Evolutionary conservation across 805 yeast species (phyloP).

Genomic region (Kodamaea lidongshanica): DNA sequence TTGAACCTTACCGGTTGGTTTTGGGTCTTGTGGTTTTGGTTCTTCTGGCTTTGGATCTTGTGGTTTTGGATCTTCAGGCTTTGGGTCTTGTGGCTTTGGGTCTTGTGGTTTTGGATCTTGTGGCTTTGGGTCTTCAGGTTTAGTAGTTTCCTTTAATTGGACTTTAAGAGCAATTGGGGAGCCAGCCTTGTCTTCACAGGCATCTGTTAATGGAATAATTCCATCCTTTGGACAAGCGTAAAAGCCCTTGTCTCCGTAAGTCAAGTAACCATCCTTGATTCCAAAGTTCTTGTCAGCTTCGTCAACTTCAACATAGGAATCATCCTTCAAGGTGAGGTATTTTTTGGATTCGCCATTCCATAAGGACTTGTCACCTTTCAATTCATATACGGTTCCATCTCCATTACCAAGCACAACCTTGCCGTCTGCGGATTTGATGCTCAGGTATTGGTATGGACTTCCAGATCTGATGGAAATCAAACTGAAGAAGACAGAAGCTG

Average conservation of each 20-base stretch:
- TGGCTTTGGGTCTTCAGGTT: constrained; percentile 4
- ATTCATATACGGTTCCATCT: constrained; percentile 12
- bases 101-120: constrained; percentile 6
- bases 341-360: constrained; percentile 13
- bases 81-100: constrained; percentile 6
- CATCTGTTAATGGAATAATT: constrained; percentile 1
- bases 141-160: too few relatives aligned
- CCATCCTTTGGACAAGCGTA: constrained; percentile 10
- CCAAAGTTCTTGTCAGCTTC: constrained; percentile 9
- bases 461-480: too few relatives aligned
- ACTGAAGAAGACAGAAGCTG: too few relatives aligned
- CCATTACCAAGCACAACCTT: constrained; percentile 12
- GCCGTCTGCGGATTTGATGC: too few relatives aligned
- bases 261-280: constrained; percentile 13
- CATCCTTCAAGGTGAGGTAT: constrained; percentile 11
- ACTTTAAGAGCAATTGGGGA: constrained; percentile 9
- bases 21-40: constrained; percentile 5
- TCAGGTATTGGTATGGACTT: too few relatives aligned
- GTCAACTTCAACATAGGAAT: constrained; percentile 6
- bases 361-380: constrained; percentile 21
- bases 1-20: constrained; percentile 7
- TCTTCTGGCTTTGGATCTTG: constrained; percentile 1
- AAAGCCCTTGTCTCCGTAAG: constrained; percentile 7
- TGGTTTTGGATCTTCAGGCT: too few relatives aligned
- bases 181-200: constrained; percentile 7